phyloP scores from a whole-genome alignment of 495 filamentous ascomycete genomes.

The Aspergillus wentii region DNA sequence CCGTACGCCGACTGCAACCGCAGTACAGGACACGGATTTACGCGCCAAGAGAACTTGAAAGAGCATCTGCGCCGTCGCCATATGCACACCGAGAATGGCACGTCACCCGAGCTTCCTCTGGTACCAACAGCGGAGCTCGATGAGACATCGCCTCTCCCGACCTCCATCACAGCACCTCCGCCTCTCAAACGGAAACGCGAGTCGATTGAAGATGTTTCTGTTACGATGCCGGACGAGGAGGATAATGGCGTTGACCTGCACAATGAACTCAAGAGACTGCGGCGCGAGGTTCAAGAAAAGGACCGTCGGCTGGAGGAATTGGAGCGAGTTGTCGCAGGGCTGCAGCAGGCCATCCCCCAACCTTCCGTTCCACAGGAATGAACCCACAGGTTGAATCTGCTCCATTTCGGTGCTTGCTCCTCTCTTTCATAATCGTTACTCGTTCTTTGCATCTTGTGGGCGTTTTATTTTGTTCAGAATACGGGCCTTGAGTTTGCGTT shows the following conservation, averaged over 20 bases:
- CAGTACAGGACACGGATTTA: conserved; percentile 74
- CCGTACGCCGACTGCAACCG: conserved; percentile 84
- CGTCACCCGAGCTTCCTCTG: conserved; percentile 34
- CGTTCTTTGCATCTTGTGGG: not conserved
- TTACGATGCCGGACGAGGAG: conserved; percentile 27
- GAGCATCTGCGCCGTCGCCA: conserved; percentile 89
- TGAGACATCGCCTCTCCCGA: conserved; percentile 22
- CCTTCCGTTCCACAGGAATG: conserved; percentile 14
- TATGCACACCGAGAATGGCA: conserved; percentile 44
- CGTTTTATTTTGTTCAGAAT: conserved; percentile 6
- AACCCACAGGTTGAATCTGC: not conserved
- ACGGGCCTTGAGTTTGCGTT: conserved; percentile 12
- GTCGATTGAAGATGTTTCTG: conserved; percentile 25
- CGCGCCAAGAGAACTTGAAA: conserved; percentile 83
- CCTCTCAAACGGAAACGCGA: conserved; percentile 43
- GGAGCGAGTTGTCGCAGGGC: conserved; percentile 38
- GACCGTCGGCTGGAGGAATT: conserved; percentile 41
- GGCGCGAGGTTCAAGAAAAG: conserved; percentile 50
- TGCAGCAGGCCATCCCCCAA: conserved; percentile 41
- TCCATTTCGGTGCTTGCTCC: not conserved
- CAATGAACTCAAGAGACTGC: conserved; percentile 53
- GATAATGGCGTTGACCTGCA: conserved; percentile 46
- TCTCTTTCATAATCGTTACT: conserved; percentile 1
- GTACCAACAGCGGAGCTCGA: conserved; percentile 20
- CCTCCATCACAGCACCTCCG: conserved; percentile 12